Evolutionary conservation across 2,329 filamentous ascomycete genomes (phyloP), one percentile per base, ranked within the genome.

Genomic region (Aspergillus carbonarius): DNA sequence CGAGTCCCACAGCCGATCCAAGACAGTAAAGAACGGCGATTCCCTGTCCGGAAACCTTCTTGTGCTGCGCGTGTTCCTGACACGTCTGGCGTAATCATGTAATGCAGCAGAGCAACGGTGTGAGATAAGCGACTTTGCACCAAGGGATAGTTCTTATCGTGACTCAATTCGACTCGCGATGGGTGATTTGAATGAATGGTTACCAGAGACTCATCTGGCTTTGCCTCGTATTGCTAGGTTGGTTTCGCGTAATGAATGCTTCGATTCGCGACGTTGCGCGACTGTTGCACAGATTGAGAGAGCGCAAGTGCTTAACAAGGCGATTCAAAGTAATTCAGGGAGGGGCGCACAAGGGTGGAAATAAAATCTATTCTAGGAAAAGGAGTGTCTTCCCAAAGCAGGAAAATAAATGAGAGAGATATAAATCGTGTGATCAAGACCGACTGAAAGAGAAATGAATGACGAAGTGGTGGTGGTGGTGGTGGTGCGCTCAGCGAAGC

Each of bases 231-330:
- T 17, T 9, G 15, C 40, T n/a, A 30, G 17, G 48, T 47, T 17
- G 52, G 35, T 51, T 48, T 50, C 34, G 55, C 50, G 57, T 32
- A 39, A 48, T 30, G 25, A 48, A 15, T 48, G 44, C 25, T 25
- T 48, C 25, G n/a, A 48, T 12, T 48, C 27, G 44, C 44, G 44
- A 30, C 44, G 25, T n/a, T 32, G 27, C 44, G 44, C 39, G 18
- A 53, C 35, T n/a, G 39, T 53, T 25, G 50, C 30, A 51, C 20
- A 27, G 42, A 23, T 32, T 42, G 27, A 55, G 44, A 30, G 37
- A 44, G 56, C 18, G 55, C 46, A 20, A 27, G 32, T 39, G 30
- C 23, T 37, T 27, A 54, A 40, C 40, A 32, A 17, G 15, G 44
- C 44, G 44, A 32, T 17, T 17, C 10, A 15, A n/a, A 32, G 17